phyloP scores from a whole-genome alignment of 768 basidiomycete genomes.

The Hirschioporus abietinus region DNA sequence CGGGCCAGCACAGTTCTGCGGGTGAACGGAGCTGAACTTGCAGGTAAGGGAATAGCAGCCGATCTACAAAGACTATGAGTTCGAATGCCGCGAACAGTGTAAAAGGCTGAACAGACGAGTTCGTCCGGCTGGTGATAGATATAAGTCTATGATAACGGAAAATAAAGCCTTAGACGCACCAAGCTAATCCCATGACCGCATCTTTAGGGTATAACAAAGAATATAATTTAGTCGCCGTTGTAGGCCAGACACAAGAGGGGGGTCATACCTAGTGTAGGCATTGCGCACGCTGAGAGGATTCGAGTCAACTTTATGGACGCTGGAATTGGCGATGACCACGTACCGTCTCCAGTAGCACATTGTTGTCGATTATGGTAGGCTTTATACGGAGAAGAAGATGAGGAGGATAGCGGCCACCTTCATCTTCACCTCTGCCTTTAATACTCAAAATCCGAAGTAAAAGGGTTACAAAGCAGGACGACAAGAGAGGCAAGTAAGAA shows the following conservation, averaged over 20 bases:
- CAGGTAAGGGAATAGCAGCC: constrained; percentile 54
- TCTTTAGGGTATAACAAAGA: constrained; percentile 23
- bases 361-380: constrained; percentile 9
- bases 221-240: constrained; percentile 9
- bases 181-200: constrained; percentile 50
- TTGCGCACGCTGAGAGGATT: constrained; percentile 43
- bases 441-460: not conserved
- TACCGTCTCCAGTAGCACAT: constrained; percentile 64
- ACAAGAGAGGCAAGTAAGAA: not conserved
- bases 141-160: constrained; percentile 8
- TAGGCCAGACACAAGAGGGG: constrained; percentile 6
- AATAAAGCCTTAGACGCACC: constrained; percentile 28
- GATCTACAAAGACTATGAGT: constrained; percentile 37
- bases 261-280: constrained; percentile 43
- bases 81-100: not conserved
- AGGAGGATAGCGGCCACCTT: constrained; percentile 3
- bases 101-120: constrained; percentile 33
- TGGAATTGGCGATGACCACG: constrained; percentile 18
- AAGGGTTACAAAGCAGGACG: not conserved
- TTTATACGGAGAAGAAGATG: not conserved
- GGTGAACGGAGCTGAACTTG: constrained; percentile 59
- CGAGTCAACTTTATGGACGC: constrained; percentile 7
- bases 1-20: constrained; percentile 43
- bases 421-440: not conserved
- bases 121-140: constrained; percentile 44